Conservation (phyloP, 805 yeast genomes). For the Tetrapisispora iriomotensis region DNA sequence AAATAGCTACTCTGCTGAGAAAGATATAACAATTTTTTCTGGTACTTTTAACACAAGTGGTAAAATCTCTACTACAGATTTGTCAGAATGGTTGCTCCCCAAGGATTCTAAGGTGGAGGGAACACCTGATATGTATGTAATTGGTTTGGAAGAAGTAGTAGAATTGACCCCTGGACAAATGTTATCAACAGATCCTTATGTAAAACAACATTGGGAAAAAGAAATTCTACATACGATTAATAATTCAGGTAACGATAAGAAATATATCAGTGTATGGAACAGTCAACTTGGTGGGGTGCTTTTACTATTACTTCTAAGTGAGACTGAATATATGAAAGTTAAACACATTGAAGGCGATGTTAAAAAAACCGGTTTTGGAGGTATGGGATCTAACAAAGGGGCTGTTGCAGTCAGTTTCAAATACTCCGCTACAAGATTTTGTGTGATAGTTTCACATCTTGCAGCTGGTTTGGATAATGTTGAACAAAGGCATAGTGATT, state of each 20-base stretch:
- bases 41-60: constrained; percentile 91
- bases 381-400: constrained; percentile 76
- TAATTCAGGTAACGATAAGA: constrained; percentile 29
- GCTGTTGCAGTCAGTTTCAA: constrained; percentile 64
- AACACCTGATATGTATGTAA: constrained; percentile 58
- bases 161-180: constrained; percentile 78
- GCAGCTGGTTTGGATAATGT: constrained; percentile 85
- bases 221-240: constrained; percentile 43
- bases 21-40: constrained; percentile 54
- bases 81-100: constrained; percentile 76
- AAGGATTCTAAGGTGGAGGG: constrained; percentile 21
- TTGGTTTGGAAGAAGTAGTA: constrained; percentile 85
- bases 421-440: constrained; percentile 57
- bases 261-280: constrained; percentile 53
- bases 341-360: constrained; percentile 58
- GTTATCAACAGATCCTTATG: constrained; percentile 61
- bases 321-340: constrained; percentile 41
- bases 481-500: constrained; percentile 80
- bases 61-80: constrained; percentile 43
- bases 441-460: constrained; percentile 77
- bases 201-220: constrained; percentile 55
- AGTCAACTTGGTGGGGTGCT: constrained; percentile 84
- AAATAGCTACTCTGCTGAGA: constrained; percentile 48
- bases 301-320: constrained; percentile 55
- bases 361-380: constrained; percentile 90